Evolutionary conservation across 148 eudicot species (phyloP).

Genomic region (Rhododendron simsii): DNA sequence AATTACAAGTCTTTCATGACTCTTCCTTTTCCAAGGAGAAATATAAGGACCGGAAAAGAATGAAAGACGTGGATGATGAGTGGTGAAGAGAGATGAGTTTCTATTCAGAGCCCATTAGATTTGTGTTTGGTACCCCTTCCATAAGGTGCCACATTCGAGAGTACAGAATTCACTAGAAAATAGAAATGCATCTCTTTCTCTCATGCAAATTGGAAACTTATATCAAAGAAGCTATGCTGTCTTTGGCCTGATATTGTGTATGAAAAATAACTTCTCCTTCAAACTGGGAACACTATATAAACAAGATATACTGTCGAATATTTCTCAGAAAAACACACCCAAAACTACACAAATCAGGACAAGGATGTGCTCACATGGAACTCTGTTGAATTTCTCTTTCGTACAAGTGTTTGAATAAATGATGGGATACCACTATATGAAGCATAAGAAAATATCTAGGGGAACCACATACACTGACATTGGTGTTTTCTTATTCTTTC

Average conservation of each 20-base stretch:
- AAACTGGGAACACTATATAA: neutral
- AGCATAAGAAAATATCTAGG: neutral
- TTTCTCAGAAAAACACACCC: too few relatives aligned
- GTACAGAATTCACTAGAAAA: neutral
- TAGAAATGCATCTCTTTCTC: neutral
- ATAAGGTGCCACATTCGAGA: neutral
- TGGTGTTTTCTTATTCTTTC: too few relatives aligned
- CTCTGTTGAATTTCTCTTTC: too few relatives aligned
- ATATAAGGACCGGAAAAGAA: neutral
- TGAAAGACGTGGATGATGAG: neutral
- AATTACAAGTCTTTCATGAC: neutral
- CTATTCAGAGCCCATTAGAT: neutral
- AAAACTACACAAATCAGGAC: too few relatives aligned
- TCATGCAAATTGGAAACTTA: neutral
- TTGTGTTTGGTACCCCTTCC: neutral
- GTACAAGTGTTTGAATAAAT: too few relatives aligned
- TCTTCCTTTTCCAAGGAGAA: neutral
- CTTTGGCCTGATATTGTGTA: neutral
- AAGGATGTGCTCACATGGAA: too few relatives aligned
- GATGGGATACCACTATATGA: neutral
- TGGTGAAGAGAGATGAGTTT: neutral
- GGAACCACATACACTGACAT: neutral
- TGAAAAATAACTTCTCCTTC: neutral
- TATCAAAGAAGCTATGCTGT: neutral
- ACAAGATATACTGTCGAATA: neutral